These are phyloP conservation scores for Paecilomyces formosus DNA, from an alignment of 2,329 filamentous ascomycete species.

Conservation along the genomic window DNA sequence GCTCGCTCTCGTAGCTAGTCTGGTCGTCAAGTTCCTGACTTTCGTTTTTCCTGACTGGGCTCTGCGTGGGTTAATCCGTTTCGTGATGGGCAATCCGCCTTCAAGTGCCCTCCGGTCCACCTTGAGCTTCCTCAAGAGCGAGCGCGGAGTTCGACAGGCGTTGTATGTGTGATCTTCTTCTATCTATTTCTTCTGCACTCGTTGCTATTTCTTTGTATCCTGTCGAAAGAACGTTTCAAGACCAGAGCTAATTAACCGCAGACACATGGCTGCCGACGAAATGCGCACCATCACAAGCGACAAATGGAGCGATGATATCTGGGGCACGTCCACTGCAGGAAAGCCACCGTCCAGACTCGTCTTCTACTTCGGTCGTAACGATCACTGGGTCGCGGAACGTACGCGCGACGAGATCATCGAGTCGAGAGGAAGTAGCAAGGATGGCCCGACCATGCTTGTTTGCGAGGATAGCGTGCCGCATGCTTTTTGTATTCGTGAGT, in stretches of 20 bases:
- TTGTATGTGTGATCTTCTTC: constrained; percentile 29
- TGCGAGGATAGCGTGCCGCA: constrained; percentile 50
- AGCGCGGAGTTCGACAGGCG: constrained; percentile 46
- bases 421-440: constrained; percentile 15
- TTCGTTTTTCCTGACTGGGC: constrained; percentile 32
- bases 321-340: constrained; percentile 38
- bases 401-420: constrained; percentile 50
- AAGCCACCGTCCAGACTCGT: constrained; percentile 40
- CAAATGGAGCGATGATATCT: constrained; percentile 52
- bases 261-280: constrained; percentile 52
- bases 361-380: constrained; percentile 53
- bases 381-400: constrained; percentile 55
- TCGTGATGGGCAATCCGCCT: constrained; percentile 33
- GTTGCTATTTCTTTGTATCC: background rate
- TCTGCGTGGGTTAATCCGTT: constrained; percentile 35
- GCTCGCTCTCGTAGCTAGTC: constrained; percentile 26
- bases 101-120: constrained; percentile 41
- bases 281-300: constrained; percentile 50
- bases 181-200: background rate
- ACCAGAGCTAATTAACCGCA: constrained; percentile 10
- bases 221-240: background rate
- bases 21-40: constrained; percentile 37
- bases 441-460: constrained; percentile 47
- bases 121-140: constrained; percentile 42
- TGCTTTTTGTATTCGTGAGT: constrained; percentile 52